A percentile compares a stretch with the other conserved stretches of the same genome.
These are phyloP conservation scores for Raffaelea albimanens DNA, from an alignment of 2,329 filamentous ascomycete species.

Conservation along the genomic window DNA sequence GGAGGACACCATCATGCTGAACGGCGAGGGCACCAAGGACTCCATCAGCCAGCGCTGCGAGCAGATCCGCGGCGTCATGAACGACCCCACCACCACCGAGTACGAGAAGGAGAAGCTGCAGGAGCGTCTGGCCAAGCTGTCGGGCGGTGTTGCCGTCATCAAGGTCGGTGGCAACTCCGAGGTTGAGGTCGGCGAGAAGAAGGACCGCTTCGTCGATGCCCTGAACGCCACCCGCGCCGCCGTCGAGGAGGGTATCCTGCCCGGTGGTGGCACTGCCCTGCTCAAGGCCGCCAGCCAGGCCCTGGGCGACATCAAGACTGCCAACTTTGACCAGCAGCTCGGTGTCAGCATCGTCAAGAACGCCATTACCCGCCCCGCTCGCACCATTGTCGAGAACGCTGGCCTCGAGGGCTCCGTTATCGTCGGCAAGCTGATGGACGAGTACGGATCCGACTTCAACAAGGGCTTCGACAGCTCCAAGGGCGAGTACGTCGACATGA, in stretches of 20 bases:
- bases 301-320: slow-evolving; percentile 69
- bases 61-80: slow-evolving; percentile 96
- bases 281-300: slow-evolving; percentile 94
- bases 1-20: slow-evolving; percentile 98
- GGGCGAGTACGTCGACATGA: slow-evolving; percentile 99
- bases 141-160: slow-evolving; percentile 97
- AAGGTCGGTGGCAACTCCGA: slow-evolving; percentile 97
- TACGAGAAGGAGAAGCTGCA: slow-evolving; percentile 99
- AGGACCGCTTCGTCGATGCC: slow-evolving; percentile 97
- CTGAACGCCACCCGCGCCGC: slow-evolving; percentile 96
- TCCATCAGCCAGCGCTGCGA: slow-evolving; percentile 89
- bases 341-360: slow-evolving; percentile 97
- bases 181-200: slow-evolving; percentile 99
- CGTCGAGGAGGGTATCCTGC: slow-evolving; percentile 97
- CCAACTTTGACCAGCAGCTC: slow-evolving; percentile 98
- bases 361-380: slow-evolving; percentile 90
- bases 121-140: slow-evolving; percentile 98
- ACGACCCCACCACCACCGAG: slow-evolving; percentile 86
- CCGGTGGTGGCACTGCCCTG: slow-evolving; percentile 94
- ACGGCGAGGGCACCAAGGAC: slow-evolving; percentile 94
- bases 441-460: slow-evolving; percentile 90
- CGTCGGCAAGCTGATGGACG: slow-evolving; percentile 95
- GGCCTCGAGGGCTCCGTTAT: slow-evolving; percentile 92
- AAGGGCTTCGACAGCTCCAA: slow-evolving; percentile 94
- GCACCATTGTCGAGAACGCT: slow-evolving; percentile 95